Conservation (phyloP, 2,329 filamentous ascomycete species). For the Acrocalymma vagum region DNA sequence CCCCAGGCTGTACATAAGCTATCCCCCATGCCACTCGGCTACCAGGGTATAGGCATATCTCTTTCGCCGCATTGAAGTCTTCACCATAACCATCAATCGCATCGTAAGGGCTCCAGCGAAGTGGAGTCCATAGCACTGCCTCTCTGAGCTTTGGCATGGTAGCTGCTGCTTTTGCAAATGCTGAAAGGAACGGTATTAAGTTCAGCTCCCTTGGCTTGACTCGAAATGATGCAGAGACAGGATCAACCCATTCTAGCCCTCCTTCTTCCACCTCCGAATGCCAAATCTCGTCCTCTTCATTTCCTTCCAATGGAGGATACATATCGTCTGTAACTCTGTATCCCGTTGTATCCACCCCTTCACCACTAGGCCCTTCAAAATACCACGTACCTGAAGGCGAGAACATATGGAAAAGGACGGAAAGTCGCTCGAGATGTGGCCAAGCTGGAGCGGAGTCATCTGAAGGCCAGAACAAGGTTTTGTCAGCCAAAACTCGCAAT, state of each 20-base stretch:
- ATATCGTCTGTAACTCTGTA: slow-evolving; percentile 4
- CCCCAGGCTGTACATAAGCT: slow-evolving; percentile 5
- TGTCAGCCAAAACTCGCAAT: slow-evolving; percentile 17
- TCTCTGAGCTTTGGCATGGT: slow-evolving; percentile 19
- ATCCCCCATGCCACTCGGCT: slow-evolving; percentile 17
- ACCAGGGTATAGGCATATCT: neutral
- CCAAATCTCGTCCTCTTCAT: slow-evolving; percentile 11
- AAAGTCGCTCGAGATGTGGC: slow-evolving; percentile 24
- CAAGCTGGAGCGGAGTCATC: slow-evolving; percentile 14
- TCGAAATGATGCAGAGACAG: slow-evolving; percentile 16
- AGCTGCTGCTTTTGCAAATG: slow-evolving; percentile 23
- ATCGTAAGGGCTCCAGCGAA: slow-evolving; percentile 7
- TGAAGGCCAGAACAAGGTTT: slow-evolving; percentile 22
- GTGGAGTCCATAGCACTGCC: slow-evolving; percentile 14
- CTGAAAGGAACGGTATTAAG: slow-evolving; percentile 16
- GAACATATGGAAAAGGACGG: slow-evolving; percentile 19
- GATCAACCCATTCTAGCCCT: slow-evolving; percentile 1
- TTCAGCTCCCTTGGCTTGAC: slow-evolving; percentile 11
- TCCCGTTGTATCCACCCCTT: slow-evolving; percentile 5
- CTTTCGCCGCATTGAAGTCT: neutral
- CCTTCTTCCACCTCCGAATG: too few species aligned
- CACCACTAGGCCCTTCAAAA: slow-evolving; percentile 21
- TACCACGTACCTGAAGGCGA: slow-evolving; percentile 24
- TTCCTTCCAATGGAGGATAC: slow-evolving; percentile 22
- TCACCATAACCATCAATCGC: slow-evolving; percentile 1